Evolutionary conservation across 331 rosid species (phyloP).

Genomic region (Acacia concinna): DNA sequence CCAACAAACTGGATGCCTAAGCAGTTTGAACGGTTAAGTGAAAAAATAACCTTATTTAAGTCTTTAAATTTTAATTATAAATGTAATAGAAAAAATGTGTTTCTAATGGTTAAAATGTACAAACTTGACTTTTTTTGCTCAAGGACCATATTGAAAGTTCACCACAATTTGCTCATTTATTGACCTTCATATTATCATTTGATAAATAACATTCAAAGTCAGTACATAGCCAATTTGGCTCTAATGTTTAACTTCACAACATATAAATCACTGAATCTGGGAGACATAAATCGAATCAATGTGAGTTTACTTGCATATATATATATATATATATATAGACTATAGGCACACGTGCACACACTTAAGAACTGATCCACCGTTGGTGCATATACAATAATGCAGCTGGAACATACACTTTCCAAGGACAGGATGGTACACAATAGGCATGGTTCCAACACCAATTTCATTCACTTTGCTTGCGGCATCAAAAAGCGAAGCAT

Average conservation of each 20-base stretch:
- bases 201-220: not conserved
- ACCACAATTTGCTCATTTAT: not conserved
- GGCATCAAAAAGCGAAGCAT: slow-evolving; percentile 33
- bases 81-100: not conserved
- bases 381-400: slow-evolving; percentile 24
- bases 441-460: slow-evolving; percentile 50
- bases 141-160: not conserved
- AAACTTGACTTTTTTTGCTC: not conserved
- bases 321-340: no score
- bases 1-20: no score
- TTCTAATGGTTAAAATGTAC: not conserved
- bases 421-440: slow-evolving; percentile 58
- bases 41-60: not conserved
- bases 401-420: slow-evolving; percentile 41
- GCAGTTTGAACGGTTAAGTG: no score
- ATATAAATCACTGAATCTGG: not conserved
- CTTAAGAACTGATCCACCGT: not conserved
- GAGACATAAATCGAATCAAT: not conserved
- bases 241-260: not conserved
- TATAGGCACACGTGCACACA: no score
- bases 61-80: not conserved
- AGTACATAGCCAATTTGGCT: not conserved
- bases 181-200: not conserved
- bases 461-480: slow-evolving; percentile 44
- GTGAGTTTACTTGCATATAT: not conserved